Conservation (phyloP, 805 yeast genomes). For the Monosporozyma aerobia region DNA sequence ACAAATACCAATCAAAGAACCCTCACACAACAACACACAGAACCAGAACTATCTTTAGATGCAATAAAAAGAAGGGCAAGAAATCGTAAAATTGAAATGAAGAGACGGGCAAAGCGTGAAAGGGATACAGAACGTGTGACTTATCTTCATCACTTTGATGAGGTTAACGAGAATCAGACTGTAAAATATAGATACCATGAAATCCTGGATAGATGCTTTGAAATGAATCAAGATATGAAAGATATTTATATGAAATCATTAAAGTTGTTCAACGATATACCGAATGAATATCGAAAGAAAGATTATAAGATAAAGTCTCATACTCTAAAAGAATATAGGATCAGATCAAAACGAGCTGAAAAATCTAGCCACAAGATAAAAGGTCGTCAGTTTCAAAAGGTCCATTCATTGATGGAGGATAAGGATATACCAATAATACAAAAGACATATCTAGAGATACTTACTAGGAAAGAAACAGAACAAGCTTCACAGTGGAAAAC, state of each 20-base stretch:
- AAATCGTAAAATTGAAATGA: background rate
- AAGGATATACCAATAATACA: background rate
- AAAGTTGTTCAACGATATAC: constrained; percentile 26
- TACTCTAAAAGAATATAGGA: constrained; percentile 16
- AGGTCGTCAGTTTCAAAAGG: background rate
- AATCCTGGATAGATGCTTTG: constrained; percentile 22
- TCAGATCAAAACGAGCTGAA: constrained; percentile 1
- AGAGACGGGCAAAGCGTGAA: background rate
- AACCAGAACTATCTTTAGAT: background rate
- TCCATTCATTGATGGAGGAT: background rate
- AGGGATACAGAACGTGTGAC: background rate
- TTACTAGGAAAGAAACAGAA: constrained; percentile 6
- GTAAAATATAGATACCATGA: constrained; percentile 20
- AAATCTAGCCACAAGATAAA: background rate
- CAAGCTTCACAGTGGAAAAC: constrained; percentile 12
- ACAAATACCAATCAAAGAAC: background rate
- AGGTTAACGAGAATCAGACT: constrained; percentile 7
- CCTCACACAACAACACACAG: background rate
- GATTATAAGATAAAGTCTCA: constrained; percentile 21
- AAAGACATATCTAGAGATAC: background rate
- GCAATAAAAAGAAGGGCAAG: background rate
- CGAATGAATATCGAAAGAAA: constrained; percentile 14
- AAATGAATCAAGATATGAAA: constrained; percentile 25
- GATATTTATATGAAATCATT: constrained; percentile 26
- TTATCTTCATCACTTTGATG: background rate